Percentiles rank a stretch among this genome's conserved stretches.
Evolutionary conservation across 179 eudicot species (phyloP).

Genomic region (Beta lomatogona): DNA sequence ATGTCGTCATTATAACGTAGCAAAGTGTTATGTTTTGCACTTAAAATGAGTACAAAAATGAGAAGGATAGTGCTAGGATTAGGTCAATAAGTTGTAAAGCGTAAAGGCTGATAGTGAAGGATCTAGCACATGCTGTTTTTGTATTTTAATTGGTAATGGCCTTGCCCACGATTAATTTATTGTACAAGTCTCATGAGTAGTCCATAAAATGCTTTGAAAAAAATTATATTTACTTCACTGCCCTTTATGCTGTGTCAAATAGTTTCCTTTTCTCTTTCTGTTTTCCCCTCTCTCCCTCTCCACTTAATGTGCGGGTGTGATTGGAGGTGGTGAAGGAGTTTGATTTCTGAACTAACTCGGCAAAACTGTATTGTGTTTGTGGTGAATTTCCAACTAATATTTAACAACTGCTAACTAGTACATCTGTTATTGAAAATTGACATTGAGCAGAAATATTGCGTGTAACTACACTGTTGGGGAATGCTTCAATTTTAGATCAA

Average conservation of each 20-base stretch:
- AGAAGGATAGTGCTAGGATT: too few species aligned
- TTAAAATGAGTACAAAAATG: too few species aligned
- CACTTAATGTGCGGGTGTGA: not conserved
- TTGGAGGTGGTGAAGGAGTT: conserved; percentile 13
- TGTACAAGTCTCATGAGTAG: not conserved
- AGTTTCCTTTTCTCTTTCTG: not conserved
- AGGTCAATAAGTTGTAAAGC: too few species aligned
- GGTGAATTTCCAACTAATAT: conserved; percentile 67
- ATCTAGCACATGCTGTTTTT: too few species aligned
- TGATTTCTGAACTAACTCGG: conserved; percentile 30
- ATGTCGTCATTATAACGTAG: too few species aligned
- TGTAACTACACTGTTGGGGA: conserved; percentile 98
- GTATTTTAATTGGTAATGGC: too few species aligned
- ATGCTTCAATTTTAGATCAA: conserved; percentile 98
- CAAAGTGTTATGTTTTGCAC: too few species aligned
- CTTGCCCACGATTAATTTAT: not conserved
- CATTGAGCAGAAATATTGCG: conserved; percentile 99
- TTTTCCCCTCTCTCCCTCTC: not conserved
- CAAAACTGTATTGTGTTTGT: conserved; percentile 41
- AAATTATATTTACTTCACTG: not conserved
- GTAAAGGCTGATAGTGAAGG: too few species aligned
- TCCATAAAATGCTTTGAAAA: conserved; percentile 5
- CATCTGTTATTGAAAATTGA: conserved; percentile 96
- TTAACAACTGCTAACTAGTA: conserved; percentile 88
- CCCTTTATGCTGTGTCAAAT: conserved; percentile 5